Evolutionary conservation across 768 basidiomycete species (phyloP).

Genomic region (Pluteus cervinus): DNA sequence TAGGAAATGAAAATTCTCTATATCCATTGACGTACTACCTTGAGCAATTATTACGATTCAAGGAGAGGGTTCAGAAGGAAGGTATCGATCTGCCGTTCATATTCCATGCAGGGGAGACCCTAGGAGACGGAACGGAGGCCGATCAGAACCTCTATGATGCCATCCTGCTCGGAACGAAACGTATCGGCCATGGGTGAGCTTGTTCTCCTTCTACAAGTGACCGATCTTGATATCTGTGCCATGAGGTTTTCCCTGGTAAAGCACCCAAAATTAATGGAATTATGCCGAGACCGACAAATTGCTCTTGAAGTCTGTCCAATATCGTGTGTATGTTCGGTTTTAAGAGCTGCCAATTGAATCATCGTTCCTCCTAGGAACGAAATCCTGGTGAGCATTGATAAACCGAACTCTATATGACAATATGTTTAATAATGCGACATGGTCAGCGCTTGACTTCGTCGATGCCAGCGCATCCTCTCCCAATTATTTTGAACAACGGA

Average conservation of each 20-base stretch:
- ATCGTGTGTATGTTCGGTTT: slow-evolving; percentile 46
- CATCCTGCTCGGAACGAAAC: slow-evolving; percentile 68
- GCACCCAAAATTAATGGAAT: slow-evolving; percentile 66
- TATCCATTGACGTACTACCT: slow-evolving; percentile 59
- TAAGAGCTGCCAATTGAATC: not conserved
- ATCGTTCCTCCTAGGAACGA: slow-evolving; percentile 52
- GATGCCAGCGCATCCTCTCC: slow-evolving; percentile 76
- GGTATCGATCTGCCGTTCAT: slow-evolving; percentile 68
- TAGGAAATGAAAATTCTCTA: slow-evolving; percentile 64
- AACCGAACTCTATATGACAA: not conserved
- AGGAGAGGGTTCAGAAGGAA: slow-evolving; percentile 46
- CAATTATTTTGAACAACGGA: slow-evolving; percentile 65
- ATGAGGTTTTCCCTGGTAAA: slow-evolving; percentile 70
- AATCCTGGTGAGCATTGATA: slow-evolving; percentile 44
- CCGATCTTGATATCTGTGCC: not conserved
- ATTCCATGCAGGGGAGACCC: slow-evolving; percentile 77
- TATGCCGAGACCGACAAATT: slow-evolving; percentile 57
- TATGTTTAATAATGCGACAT: slow-evolving; percentile 3
- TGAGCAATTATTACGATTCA: slow-evolving; percentile 54
- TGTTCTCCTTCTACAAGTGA: not conserved
- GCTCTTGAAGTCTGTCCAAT: slow-evolving; percentile 76
- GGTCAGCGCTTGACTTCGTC: slow-evolving; percentile 65
- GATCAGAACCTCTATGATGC: slow-evolving; percentile 78
- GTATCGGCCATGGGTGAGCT: slow-evolving; percentile 73
- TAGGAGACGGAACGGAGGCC: slow-evolving; percentile 66